Evolutionary conservation across 768 basidiomycete species (phyloP), one percentile per base, ranked within the genome.

Genomic region (Russula emetica): DNA sequence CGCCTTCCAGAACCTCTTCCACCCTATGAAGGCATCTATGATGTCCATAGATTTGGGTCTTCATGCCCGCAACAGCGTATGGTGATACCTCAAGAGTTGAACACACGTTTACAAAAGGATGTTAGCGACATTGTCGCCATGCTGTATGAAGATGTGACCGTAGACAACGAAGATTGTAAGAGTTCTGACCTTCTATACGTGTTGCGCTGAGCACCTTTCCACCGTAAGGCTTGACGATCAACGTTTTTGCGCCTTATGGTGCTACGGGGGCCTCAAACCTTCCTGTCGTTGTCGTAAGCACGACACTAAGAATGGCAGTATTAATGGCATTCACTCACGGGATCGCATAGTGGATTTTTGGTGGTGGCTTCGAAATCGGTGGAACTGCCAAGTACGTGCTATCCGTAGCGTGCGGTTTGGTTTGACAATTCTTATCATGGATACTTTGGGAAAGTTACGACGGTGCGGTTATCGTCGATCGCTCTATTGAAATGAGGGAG

Each of bases 11-110:
- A 56, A 16, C 34, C 69, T 5, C 49, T 51, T 20, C 50, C 47
- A n/a, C 61, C 67, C 7, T 70, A 72, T 56, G 53, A 44, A 20
- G 72, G 71, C 18, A 32, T 20, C 11, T 55, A 62, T 8, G 66
- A 71, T 3, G 70, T 64, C 22, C 61, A 54, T 45, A 42, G 26
- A 3, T 72, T 69, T 50, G 72, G 72, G 26, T 45, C 56, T 2
- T 67, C 72, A 13, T 73, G 72, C 45, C 71, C 71, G 9, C 71
- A 73, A 34, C 70, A 73, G 55, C 53, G 55, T 18, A 28, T 68
- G 50, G 11, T 16, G 30, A 9, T 66, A 28, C 67, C 67, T 45
- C 13, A 18, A 34, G 55, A 47, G 32, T 7, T 57, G 14, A 14
- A 50, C 42, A 2, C 24, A 24, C 34, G 5, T 7, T 36, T 68